A percentile compares a stretch with the other conserved stretches of the same genome.
Evolutionary conservation across 2,329 filamentous ascomycete genomes (phyloP).

Genomic region (Apiospora arundinis): DNA sequence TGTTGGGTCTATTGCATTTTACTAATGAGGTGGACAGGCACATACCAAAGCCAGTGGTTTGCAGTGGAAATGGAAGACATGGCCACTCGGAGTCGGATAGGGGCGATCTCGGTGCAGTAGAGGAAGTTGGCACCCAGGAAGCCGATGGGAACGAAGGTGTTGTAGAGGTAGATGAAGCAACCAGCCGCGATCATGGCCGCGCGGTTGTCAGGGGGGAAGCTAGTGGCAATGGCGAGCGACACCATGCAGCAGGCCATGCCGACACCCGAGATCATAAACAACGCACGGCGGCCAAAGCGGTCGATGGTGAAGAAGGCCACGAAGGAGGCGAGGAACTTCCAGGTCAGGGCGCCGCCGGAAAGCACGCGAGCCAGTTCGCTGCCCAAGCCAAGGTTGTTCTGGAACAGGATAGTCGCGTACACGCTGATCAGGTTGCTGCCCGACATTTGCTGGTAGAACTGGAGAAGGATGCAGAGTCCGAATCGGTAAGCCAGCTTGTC

Average conservation of each 20-base stretch:
- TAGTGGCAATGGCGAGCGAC: slow-evolving; percentile 58
- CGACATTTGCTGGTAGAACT: slow-evolving; percentile 58
- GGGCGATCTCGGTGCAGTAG: slow-evolving; percentile 64
- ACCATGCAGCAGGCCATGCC: slow-evolving; percentile 63
- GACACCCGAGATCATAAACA: slow-evolving; percentile 58
- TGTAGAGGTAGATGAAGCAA: slow-evolving; percentile 65
- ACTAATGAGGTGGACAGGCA: slow-evolving; percentile 13
- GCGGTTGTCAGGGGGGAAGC: slow-evolving; percentile 51
- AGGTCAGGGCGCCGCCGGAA: slow-evolving; percentile 57
- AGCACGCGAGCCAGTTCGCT: slow-evolving; percentile 48
- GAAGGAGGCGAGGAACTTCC: slow-evolving; percentile 51
- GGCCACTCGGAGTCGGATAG: slow-evolving; percentile 55
- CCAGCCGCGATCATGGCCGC: slow-evolving; percentile 57
- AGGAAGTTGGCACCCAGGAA: slow-evolving; percentile 66
- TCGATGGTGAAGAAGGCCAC: slow-evolving; percentile 58
- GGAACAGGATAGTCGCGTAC: slow-evolving; percentile 50
- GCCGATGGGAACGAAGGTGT: slow-evolving; percentile 65
- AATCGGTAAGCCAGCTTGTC: slow-evolving; percentile 59
- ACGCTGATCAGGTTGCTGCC: slow-evolving; percentile 56
- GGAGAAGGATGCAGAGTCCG: slow-evolving; percentile 54
- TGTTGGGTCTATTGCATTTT: slow-evolving; percentile 3
- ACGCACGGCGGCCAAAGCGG: slow-evolving; percentile 53
- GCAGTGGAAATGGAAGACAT: slow-evolving; percentile 64
- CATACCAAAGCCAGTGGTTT: slow-evolving; percentile 57
- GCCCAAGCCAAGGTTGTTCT: slow-evolving; percentile 48